Evolutionary conservation across 352 stramenopile species (phyloP).

Genomic region (Globisporangium lucens): DNA sequence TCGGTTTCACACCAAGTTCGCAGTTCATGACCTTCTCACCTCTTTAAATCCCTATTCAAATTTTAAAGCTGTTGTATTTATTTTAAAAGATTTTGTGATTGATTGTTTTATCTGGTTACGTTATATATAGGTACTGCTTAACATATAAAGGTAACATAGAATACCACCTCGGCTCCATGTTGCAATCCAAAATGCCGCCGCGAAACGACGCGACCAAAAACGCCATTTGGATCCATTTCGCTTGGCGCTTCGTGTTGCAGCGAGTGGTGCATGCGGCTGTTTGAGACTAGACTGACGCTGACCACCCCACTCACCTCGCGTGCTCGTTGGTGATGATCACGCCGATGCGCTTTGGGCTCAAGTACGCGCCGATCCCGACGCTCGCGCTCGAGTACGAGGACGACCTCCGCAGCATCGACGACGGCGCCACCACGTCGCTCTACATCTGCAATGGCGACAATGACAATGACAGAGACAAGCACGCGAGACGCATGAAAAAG

Average conservation of each 20-base stretch:
- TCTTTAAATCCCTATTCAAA: not conserved
- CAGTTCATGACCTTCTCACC: not conserved
- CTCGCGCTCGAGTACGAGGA: conserved; percentile 83
- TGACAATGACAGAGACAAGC: not conserved
- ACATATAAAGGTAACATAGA: too few species aligned
- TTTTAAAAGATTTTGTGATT: not conserved
- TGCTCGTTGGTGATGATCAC: conserved; percentile 46
- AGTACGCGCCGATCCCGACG: conserved; percentile 77
- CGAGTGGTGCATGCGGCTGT: not conserved
- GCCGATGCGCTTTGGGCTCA: conserved; percentile 77
- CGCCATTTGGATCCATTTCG: not conserved
- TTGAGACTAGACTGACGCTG: not conserved
- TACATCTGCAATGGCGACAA: conserved; percentile 41
- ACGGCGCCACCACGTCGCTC: conserved; percentile 39
- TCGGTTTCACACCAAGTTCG: not conserved
- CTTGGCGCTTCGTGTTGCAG: not conserved
- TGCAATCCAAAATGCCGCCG: not conserved
- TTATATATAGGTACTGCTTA: too few species aligned
- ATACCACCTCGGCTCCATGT: not conserved
- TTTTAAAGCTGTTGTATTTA: not conserved
- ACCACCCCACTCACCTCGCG: not conserved
- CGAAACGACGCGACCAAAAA: not conserved
- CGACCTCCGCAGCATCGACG: conserved; percentile 34
- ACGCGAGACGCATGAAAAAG: conserved; percentile 32
- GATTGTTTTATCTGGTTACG: too few species aligned